Percentiles rank a stretch among this genome's conserved stretches.
Evolutionary conservation across 495 filamentous ascomycete genomes (phyloP).

Genomic region (Hypoxylon rickii): DNA sequence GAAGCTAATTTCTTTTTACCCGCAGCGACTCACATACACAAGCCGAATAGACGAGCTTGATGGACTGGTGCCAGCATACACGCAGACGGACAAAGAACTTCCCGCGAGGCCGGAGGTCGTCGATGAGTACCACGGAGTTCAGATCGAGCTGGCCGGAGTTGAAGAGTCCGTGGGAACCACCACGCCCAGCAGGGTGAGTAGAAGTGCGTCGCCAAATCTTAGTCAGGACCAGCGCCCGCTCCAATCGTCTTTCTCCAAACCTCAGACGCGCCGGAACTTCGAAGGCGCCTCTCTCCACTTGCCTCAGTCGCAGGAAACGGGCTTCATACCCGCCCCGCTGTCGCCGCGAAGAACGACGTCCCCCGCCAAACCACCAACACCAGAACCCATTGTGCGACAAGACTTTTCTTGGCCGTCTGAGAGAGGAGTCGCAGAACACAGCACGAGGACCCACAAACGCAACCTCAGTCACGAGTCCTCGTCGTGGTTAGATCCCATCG

Average conservation of each 20-base stretch:
- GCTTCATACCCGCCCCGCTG: slow-evolving; percentile 68
- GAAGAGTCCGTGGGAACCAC: slow-evolving; percentile 53
- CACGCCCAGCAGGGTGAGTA: slow-evolving; percentile 48
- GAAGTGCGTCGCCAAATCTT: slow-evolving; percentile 36
- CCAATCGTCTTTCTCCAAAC: slow-evolving; percentile 54
- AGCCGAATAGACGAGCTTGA: slow-evolving; percentile 84
- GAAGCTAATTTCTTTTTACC: slow-evolving; percentile 11
- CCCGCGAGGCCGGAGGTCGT: slow-evolving; percentile 74
- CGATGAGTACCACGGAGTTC: slow-evolving; percentile 62
- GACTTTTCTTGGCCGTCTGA: slow-evolving; percentile 48
- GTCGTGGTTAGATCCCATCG: slow-evolving; percentile 96
- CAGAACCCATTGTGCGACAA: slow-evolving; percentile 45
- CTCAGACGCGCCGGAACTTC: slow-evolving; percentile 46
- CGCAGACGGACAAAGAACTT: slow-evolving; percentile 68
- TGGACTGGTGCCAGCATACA: slow-evolving; percentile 64
- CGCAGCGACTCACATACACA: slow-evolving; percentile 83
- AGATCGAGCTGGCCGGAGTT: slow-evolving; percentile 55
- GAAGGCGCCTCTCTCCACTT: slow-evolving; percentile 43
- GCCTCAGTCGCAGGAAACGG: slow-evolving; percentile 49
- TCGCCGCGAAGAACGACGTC: slow-evolving; percentile 60
- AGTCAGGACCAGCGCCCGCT: slow-evolving; percentile 32
- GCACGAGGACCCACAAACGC: slow-evolving; percentile 50
- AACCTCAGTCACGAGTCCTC: slow-evolving; percentile 74
- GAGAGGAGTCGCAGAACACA: slow-evolving; percentile 32
- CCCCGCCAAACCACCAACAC: slow-evolving; percentile 46